Conservation (phyloP, 148 eudicot species). For the Rhododendron molle region DNA sequence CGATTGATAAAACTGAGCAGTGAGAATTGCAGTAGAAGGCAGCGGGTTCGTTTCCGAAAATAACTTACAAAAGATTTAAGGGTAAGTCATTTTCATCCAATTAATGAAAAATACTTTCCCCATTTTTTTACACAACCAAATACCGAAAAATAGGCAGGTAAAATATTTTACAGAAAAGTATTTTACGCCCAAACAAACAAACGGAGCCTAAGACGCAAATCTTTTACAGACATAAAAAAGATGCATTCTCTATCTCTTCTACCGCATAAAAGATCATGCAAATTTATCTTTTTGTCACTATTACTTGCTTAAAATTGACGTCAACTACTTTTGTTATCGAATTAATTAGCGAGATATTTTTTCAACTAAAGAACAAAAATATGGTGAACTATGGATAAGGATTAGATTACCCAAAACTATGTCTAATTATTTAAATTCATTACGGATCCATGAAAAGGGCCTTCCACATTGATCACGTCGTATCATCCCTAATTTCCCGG, state of each 20-base stretch:
- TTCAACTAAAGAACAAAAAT: background rate
- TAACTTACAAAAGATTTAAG: too few species aligned
- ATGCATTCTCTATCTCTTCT: background rate
- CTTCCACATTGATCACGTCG: background rate
- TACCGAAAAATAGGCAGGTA: too few species aligned
- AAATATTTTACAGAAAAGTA: too few species aligned
- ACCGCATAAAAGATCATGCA: background rate
- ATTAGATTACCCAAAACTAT: background rate
- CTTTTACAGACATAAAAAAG: background rate
- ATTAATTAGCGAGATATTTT: too few species aligned
- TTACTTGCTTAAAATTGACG: background rate
- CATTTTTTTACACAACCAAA: too few species aligned
- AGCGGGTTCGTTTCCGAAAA: too few species aligned
- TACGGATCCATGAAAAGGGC: background rate
- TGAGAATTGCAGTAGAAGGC: too few species aligned
- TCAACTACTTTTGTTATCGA: background rate
- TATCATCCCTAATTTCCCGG: background rate
- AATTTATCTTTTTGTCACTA: background rate
- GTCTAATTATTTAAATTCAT: background rate
- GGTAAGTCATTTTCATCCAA: too few species aligned
- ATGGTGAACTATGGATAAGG: background rate
- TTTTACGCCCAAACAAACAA: too few species aligned
- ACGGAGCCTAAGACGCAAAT: too few species aligned
- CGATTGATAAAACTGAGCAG: too few species aligned
- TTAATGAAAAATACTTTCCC: too few species aligned